These are phyloP conservation scores for Helianthus tuberosus DNA, from an alignment of 129 eudicot genomes.

Conservation along the genomic window DNA sequence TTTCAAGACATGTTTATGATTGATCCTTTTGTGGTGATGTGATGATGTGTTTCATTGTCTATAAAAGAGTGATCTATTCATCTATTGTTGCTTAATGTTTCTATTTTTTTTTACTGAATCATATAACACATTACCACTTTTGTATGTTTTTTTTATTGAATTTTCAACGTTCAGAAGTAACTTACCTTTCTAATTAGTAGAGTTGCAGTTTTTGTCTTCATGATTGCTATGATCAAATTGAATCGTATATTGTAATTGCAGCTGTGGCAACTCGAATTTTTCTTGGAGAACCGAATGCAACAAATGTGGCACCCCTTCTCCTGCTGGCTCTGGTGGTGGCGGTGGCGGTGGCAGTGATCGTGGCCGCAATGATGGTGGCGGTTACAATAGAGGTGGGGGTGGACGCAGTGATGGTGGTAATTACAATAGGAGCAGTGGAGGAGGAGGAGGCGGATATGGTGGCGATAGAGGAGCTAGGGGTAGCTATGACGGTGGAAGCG, in stretches of 20 bases:
- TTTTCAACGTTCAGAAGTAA: constrained; percentile 10
- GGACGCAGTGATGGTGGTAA: constrained; percentile 61
- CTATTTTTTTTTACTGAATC: neutral
- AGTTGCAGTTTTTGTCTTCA: constrained; percentile 2
- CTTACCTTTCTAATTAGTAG: neutral
- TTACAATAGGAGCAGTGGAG: constrained; percentile 46
- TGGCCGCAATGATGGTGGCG: constrained; percentile 43
- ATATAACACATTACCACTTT: neutral
- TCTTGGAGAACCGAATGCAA: constrained; percentile 91
- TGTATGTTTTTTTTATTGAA: neutral
- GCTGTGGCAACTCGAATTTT: constrained; percentile 96
- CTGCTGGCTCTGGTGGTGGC: constrained; percentile 55
- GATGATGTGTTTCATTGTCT: neutral
- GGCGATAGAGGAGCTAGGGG: constrained; percentile 62
- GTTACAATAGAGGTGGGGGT: constrained; percentile 46
- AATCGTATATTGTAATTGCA: constrained; percentile 39
- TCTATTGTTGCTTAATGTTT: neutral
- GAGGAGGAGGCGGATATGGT: constrained; percentile 56
- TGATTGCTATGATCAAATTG: constrained; percentile 30
- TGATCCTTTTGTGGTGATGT: neutral
- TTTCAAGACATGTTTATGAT: neutral
- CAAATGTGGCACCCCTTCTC: constrained; percentile 87
- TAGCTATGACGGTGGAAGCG: constrained; percentile 43
- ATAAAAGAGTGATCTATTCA: neutral
- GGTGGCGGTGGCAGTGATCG: constrained; percentile 56